Evolutionary conservation across 345 rosid genomes (phyloP).

Genomic region (Arabis alpina): DNA sequence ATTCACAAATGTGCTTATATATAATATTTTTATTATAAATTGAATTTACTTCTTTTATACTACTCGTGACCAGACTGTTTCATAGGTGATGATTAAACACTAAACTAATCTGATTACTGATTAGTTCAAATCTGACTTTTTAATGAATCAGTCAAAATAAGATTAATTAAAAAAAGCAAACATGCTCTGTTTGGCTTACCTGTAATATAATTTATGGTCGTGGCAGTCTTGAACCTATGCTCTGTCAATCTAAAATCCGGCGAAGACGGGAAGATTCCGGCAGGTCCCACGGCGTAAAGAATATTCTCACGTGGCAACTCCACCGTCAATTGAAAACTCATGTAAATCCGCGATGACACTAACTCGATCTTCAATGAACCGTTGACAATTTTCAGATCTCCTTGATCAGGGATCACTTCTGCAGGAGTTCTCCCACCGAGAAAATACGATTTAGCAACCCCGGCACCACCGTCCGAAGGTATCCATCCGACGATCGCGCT

Average conservation of each 20-base stretch:
- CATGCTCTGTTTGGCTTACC: conserved; percentile 46
- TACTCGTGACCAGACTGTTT: not conserved
- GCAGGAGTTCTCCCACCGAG: conserved; percentile 49
- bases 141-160: conserved; percentile 1
- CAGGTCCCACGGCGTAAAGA: conserved; percentile 67
- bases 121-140: conserved; percentile 10
- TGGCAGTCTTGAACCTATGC: conserved; percentile 58
- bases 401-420: conserved; percentile 60
- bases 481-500: conserved; percentile 88
- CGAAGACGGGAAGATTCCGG: conserved; percentile 52
- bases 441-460: conserved; percentile 51
- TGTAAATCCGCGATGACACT: conserved; percentile 57
- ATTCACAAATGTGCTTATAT: not conserved
- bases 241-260: conserved; percentile 50
- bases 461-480: conserved; percentile 37
- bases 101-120: conserved; percentile 8
- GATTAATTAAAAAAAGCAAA: not conserved
- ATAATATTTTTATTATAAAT: not conserved
- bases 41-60: no score
- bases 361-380: conserved; percentile 48
- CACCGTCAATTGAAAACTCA: conserved; percentile 66
- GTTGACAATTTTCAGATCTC: conserved; percentile 48
- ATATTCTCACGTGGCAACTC: conserved; percentile 49
- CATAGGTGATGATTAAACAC: not conserved
- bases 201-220: conserved; percentile 59